These are phyloP conservation scores for Lentinula sp. DNA, from an alignment of 768 basidiomycete species.

Conservation along the genomic window DNA sequence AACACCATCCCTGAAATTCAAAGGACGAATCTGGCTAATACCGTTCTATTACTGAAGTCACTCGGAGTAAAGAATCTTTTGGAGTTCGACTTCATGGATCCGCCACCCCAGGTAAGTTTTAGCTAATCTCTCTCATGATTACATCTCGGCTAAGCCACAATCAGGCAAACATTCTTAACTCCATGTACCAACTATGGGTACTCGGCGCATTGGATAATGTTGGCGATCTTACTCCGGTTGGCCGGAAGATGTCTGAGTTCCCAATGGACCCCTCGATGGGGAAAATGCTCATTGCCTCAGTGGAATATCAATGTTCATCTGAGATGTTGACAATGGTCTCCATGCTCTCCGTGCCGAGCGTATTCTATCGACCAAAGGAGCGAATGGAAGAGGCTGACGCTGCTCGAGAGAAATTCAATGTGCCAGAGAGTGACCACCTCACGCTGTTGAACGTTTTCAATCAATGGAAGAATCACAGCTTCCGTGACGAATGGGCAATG, in stretches of 20 bases:
- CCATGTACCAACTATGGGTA: conserved; percentile 99
- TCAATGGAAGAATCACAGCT: conserved; percentile 98
- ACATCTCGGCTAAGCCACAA: not conserved
- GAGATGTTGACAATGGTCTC: conserved; percentile 99
- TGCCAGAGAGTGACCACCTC: conserved; percentile 96
- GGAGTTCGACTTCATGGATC: conserved; percentile 99
- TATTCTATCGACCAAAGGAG: conserved; percentile 97
- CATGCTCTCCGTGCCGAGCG: conserved; percentile 96
- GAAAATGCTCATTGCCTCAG: conserved; percentile 96
- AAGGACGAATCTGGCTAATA: conserved; percentile 95
- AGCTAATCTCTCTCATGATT: not conserved
- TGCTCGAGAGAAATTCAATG: conserved; percentile 96
- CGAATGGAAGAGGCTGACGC: conserved; percentile 97
- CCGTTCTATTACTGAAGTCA: conserved; percentile 89
- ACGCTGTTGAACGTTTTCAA: conserved; percentile 94
- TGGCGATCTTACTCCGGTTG: conserved; percentile 89
- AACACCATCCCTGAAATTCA: conserved; percentile 99
- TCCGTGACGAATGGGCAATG: conserved; percentile 91
- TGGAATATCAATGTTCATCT: conserved; percentile 86
- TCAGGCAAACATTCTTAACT: conserved; percentile 94
- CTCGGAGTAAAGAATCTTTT: conserved; percentile 95
- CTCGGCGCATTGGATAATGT: conserved; percentile 96
- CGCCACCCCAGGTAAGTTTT: conserved; percentile 84
- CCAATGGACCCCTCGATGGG: conserved; percentile 99
- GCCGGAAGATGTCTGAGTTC: conserved; percentile 98